Conservation (phyloP, 495 filamentous ascomycete species). For the Penicillium flavigenum region DNA sequence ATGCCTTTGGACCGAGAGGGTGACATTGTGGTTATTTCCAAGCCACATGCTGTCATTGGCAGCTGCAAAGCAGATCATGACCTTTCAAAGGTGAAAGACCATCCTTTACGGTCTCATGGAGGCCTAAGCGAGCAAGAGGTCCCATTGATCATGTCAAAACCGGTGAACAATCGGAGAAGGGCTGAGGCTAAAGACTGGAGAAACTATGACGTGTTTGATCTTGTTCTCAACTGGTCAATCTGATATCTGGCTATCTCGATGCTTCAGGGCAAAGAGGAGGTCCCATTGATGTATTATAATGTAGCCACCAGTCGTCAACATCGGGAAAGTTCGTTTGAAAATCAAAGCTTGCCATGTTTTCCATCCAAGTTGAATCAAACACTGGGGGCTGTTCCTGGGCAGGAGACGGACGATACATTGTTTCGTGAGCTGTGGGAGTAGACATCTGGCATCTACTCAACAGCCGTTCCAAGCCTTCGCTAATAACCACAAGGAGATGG, state of each 20-base stretch:
- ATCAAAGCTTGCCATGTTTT: conserved; percentile 35
- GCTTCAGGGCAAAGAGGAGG: not conserved
- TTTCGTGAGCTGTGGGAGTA: conserved; percentile 4
- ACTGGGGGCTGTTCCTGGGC: conserved; percentile 14
- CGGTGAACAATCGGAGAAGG: conserved; percentile 1
- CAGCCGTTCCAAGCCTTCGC: conserved; percentile 26
- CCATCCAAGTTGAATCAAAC: conserved; percentile 31
- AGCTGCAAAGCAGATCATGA: conserved; percentile 31
- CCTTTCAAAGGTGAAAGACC: conserved; percentile 28
- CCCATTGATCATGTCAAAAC: conserved; percentile 31
- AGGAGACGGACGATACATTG: conserved; percentile 15
- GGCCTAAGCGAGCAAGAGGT: conserved; percentile 35
- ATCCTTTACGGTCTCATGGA: conserved; percentile 34
- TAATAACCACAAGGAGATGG: conserved; percentile 30
- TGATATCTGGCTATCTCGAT: conserved; percentile 6
- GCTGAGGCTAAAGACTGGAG: conserved; percentile 21
- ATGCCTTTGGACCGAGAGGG: conserved; percentile 39
- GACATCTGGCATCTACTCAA: conserved; percentile 24
- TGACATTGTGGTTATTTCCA: conserved; percentile 34
- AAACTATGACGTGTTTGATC: conserved; percentile 39
- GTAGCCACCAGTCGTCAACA: conserved; percentile 29
- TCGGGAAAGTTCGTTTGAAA: conserved; percentile 30
- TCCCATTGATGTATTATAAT: conserved; percentile 24
- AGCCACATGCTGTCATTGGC: conserved; percentile 32
- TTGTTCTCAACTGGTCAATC: conserved; percentile 29